Evolutionary conservation across 2,329 filamentous ascomycete genomes (phyloP).

Genomic region (Pseudogymnoascus sp.): DNA sequence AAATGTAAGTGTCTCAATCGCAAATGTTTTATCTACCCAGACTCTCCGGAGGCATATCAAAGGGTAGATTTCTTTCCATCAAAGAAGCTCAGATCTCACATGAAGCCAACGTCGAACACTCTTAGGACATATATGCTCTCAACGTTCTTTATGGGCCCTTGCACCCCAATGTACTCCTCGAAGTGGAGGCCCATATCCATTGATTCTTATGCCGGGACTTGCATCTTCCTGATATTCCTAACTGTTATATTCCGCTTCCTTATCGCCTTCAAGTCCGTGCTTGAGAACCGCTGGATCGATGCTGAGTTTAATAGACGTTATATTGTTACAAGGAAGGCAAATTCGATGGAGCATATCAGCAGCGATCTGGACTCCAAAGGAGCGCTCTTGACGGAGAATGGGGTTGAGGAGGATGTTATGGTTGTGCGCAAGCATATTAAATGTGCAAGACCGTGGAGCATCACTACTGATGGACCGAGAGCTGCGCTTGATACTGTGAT

Average conservation of each 20-base stretch:
- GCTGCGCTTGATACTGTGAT: conserved; percentile 64
- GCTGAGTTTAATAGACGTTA: conserved; percentile 67
- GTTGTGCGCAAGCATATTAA: conserved; percentile 55
- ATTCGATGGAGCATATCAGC: conserved; percentile 32
- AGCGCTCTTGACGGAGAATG: conserved; percentile 64
- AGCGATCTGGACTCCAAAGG: conserved; percentile 50
- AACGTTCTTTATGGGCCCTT: conserved; percentile 57
- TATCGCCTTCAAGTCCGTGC: conserved; percentile 62
- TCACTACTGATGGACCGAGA: conserved; percentile 69
- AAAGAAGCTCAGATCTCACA: too few relatives aligned
- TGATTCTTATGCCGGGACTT: conserved; percentile 76
- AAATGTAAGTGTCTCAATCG: too few relatives aligned
- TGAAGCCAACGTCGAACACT: too few relatives aligned
- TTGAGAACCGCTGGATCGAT: conserved; percentile 59
- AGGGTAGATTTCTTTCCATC: too few relatives aligned
- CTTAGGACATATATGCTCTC: too few relatives aligned
- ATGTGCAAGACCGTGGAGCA: conserved; percentile 62
- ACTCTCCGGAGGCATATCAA: too few relatives aligned
- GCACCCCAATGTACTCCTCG: conserved; percentile 57
- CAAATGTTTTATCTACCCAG: too few relatives aligned
- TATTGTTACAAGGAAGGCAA: too few relatives aligned
- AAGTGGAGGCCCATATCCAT: conserved; percentile 64
- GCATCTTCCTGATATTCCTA: conserved; percentile 81
- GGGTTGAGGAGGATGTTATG: conserved; percentile 71
- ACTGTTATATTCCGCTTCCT: conserved; percentile 62